These are phyloP conservation scores for Mortierella sp. DNA, from an alignment of 371 early-diverging fungal species.

Conservation along the genomic window DNA sequence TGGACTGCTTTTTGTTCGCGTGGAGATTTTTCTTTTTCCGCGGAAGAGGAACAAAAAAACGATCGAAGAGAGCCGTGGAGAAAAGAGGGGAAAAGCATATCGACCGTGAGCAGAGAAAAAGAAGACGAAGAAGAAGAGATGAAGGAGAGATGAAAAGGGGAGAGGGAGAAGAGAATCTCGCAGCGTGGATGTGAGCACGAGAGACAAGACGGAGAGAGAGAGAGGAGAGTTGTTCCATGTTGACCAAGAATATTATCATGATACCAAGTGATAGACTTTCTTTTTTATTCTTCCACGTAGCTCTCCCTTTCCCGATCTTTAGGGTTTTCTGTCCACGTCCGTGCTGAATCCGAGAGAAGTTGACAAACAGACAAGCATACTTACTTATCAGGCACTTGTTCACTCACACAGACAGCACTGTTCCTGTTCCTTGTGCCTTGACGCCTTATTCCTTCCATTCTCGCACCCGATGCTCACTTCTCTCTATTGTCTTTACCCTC, in stretches of 20 bases:
- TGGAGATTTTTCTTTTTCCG: background rate
- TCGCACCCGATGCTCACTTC: no score
- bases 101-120: background rate
- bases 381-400: background rate
- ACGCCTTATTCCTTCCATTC: no score
- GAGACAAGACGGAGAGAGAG: background rate
- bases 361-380: background rate
- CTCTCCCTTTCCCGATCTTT: background rate
- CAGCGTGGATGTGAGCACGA: slow-evolving; percentile 2
- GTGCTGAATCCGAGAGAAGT: background rate
- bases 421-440: no score
- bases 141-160: background rate
- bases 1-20: background rate
- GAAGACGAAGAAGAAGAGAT: background rate
- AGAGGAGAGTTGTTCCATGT: background rate
- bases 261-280: no score
- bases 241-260: no score
- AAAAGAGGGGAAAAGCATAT: background rate
- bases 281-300: background rate
- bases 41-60: slow-evolving; percentile 1
- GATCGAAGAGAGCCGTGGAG: slow-evolving; percentile 10
- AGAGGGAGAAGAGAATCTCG: background rate
- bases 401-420: background rate
- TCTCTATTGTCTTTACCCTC: no score
- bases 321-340: slow-evolving; percentile 5